Evolutionary conservation across 2,329 filamentous ascomycete genomes (phyloP).

Genomic region (Fusarium coffeatum): DNA sequence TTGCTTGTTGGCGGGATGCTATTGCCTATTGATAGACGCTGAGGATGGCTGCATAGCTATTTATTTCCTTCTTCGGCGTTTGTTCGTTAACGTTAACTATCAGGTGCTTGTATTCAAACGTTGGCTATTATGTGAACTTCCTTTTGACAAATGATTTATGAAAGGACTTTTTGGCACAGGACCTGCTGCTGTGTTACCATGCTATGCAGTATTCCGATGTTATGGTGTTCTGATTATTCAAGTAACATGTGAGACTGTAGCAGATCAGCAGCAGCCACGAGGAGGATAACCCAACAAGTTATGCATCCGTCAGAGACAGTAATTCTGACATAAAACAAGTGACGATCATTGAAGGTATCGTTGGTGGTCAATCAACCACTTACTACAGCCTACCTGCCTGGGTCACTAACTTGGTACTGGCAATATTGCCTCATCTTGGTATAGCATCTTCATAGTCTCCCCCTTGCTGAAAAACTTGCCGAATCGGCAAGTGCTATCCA

Average conservation of each 20-base stretch:
- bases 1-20: conserved; percentile 8
- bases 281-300: not conserved
- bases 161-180: conserved; percentile 1
- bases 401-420: not conserved
- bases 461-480: not conserved
- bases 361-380: not conserved
- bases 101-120: conserved; percentile 5
- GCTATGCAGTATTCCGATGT: not conserved
- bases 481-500: not conserved
- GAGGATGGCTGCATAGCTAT: conserved; percentile 12
- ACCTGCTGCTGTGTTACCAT: not conserved
- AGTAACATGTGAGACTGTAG: conserved; percentile 9
- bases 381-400: not conserved
- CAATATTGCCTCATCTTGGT: not conserved
- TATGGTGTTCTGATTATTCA: not conserved
- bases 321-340: not conserved
- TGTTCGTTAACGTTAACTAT: not conserved
- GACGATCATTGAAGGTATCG: conserved; percentile 7
- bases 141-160: not conserved
- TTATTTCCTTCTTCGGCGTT: conserved; percentile 6
- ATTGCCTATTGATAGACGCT: conserved; percentile 21
- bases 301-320: conserved; percentile 4
- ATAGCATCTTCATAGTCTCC: not conserved
- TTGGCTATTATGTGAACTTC: not conserved
- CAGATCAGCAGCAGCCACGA: conserved; percentile 14